Conservation (phyloP, 1,284 basidiomycete species). For the Microbotryum scabiosae region DNA sequence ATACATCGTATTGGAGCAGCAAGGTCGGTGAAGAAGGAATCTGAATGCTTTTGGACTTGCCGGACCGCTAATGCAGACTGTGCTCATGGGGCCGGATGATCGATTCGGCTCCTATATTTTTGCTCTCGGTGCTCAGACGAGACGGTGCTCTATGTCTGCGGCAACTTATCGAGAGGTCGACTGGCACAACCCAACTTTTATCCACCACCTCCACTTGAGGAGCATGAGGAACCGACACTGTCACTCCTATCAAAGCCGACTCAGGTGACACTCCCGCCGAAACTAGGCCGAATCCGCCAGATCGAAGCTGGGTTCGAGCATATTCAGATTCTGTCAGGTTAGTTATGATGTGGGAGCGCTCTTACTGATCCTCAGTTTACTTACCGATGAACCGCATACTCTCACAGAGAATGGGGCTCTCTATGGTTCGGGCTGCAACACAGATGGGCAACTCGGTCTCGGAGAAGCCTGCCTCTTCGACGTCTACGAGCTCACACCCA, state of each 20-base stretch:
- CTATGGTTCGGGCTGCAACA: slow-evolving; percentile 33
- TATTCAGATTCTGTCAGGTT: slow-evolving; percentile 28
- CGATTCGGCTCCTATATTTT: too few species aligned
- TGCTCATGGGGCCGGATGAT: too few species aligned
- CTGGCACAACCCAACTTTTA: slow-evolving; percentile 12
- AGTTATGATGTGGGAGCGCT: background rate
- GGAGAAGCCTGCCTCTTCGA: slow-evolving; percentile 11
- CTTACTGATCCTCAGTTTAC: background rate
- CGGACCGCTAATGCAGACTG: background rate
- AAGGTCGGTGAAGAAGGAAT: slow-evolving; percentile 5
- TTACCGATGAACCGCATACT: background rate
- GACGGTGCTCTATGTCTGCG: slow-evolving; percentile 16
- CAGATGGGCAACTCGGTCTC: slow-evolving; percentile 32
- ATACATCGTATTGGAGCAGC: slow-evolving; percentile 15
- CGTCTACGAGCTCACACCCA: slow-evolving; percentile 11
- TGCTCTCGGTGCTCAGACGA: slow-evolving; percentile 6
- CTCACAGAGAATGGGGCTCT: slow-evolving; percentile 25
- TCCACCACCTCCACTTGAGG: background rate
- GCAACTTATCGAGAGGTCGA: slow-evolving; percentile 18
- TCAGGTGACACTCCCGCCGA: slow-evolving; percentile 1
- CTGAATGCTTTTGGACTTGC: background rate
- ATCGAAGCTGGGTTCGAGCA: slow-evolving; percentile 32
- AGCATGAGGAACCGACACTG: slow-evolving; percentile 16
- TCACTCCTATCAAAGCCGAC: slow-evolving; percentile 23
- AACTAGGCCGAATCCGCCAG: slow-evolving; percentile 10